Evolutionary conservation across 1,139 yeast species (phyloP).

Genomic region (Scheffersomyces titani): DNA sequence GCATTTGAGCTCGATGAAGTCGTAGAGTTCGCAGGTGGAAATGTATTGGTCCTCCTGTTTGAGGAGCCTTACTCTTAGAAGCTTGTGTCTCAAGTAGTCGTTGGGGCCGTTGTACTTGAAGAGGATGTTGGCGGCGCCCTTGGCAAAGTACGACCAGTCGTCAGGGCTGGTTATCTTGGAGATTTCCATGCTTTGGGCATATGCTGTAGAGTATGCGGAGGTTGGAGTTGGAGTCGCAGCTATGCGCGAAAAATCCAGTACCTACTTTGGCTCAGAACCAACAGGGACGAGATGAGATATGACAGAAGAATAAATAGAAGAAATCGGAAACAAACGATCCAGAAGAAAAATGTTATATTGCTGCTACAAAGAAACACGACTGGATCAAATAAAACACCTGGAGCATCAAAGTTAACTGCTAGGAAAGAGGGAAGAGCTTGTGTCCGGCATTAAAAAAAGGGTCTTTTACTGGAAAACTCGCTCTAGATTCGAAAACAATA

Average conservation of each 20-base stretch:
- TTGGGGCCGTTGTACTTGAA: constrained; percentile 41
- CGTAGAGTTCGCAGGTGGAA: constrained; percentile 44
- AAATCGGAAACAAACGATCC: neutral
- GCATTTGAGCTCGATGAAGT: constrained; percentile 45
- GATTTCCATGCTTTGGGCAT: constrained; percentile 33
- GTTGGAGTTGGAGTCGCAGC: neutral
- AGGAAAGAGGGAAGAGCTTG: neutral
- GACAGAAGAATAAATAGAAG: neutral
- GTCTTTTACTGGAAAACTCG: neutral
- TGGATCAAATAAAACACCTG: neutral
- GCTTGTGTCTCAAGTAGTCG: constrained; percentile 36
- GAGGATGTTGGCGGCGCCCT: constrained; percentile 49
- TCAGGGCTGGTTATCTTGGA: constrained; percentile 40
- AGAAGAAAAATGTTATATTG: neutral
- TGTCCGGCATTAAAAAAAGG: neutral
- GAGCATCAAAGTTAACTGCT: neutral
- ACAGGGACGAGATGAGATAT: neutral
- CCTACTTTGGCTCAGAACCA: neutral
- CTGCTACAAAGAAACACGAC: neutral
- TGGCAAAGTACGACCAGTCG: constrained; percentile 49
- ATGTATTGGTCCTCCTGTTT: constrained; percentile 43
- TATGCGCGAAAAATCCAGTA: neutral
- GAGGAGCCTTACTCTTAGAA: constrained; percentile 37
- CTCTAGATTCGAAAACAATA: neutral
- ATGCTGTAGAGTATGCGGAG: neutral